These are phyloP conservation scores for Limonomyces culmigenus DNA, from an alignment of 1,284 basidiomycete species.

Conservation along the genomic window DNA sequence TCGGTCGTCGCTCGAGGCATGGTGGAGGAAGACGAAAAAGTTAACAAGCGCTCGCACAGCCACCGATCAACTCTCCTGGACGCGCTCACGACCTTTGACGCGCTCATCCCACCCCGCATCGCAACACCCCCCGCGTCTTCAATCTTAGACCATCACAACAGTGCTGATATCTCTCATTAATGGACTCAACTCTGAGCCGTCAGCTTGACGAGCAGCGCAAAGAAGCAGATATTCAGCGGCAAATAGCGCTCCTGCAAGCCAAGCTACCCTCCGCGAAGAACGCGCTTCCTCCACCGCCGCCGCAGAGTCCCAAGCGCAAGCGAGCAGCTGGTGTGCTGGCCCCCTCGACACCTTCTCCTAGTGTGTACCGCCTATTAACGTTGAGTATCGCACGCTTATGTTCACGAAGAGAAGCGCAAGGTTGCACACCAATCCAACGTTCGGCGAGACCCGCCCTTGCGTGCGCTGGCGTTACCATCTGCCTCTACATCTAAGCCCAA, in stretches of 20 bases:
- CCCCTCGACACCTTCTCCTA: conserved; percentile 54
- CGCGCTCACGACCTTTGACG: too few relatives aligned
- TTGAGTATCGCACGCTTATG: background rate
- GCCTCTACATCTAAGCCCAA: background rate
- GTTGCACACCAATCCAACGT: conserved; percentile 1
- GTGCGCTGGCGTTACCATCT: background rate
- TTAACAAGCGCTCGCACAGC: too few relatives aligned
- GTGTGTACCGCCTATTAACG: conserved; percentile 20
- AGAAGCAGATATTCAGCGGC: too few relatives aligned
- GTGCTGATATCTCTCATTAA: too few relatives aligned
- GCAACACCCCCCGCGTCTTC: too few relatives aligned
- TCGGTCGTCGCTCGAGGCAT: conserved; percentile 91
- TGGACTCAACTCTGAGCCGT: too few relatives aligned
- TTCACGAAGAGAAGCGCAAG: conserved; percentile 6
- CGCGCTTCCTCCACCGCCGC: conserved; percentile 4
- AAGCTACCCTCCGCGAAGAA: conserved; percentile 19
- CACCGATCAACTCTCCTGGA: too few relatives aligned
- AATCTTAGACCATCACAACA: too few relatives aligned
- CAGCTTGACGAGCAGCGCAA: too few relatives aligned
- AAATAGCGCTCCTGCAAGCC: conserved; percentile 24
- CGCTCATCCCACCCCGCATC: too few relatives aligned
- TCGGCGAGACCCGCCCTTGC: background rate
- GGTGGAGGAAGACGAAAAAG: conserved; percentile 1
- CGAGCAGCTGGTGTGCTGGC: conserved; percentile 27
- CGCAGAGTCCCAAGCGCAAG: conserved; percentile 30